Conservation (phyloP, 495 filamentous ascomycete genomes). For the Penicillium samsonianum region DNA sequence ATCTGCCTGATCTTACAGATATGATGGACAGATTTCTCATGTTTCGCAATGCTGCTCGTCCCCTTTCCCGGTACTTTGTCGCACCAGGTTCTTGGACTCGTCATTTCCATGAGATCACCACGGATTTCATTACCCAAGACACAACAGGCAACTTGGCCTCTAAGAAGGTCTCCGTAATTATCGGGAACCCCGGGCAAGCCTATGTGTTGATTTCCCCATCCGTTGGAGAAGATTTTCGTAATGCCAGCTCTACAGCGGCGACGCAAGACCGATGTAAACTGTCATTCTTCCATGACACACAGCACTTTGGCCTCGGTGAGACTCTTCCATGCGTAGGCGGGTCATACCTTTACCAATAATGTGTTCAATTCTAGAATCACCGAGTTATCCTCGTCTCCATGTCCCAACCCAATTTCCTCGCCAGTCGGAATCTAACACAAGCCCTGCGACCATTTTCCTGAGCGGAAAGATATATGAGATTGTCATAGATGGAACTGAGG, state of each 20-base stretch:
- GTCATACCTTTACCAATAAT: too few relatives aligned
- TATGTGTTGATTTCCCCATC: conserved; percentile 34
- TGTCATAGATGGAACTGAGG: conserved; percentile 32
- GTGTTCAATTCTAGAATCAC: conserved; percentile 19
- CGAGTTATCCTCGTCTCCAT: conserved; percentile 37
- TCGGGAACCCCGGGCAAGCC: conserved; percentile 32
- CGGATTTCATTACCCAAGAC: conserved; percentile 32
- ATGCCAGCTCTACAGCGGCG: conserved; percentile 28
- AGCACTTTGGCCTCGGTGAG: conserved; percentile 34
- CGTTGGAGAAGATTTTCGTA: conserved; percentile 30
- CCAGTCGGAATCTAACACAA: conserved; percentile 33
- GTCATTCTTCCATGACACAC: conserved; percentile 36
- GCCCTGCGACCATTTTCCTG: conserved; percentile 36
- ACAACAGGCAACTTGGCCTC: conserved; percentile 26
- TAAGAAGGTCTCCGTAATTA: conserved; percentile 28
- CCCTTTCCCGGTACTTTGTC: conserved; percentile 10
- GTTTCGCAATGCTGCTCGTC: conserved; percentile 23
- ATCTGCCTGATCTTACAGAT: too few relatives aligned
- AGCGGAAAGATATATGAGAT: conserved; percentile 36
- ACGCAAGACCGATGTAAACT: conserved; percentile 34
- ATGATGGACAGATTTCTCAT: conserved; percentile 8
- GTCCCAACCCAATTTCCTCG: conserved; percentile 28
- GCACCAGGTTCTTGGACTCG: conserved; percentile 18
- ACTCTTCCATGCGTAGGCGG: too few relatives aligned
- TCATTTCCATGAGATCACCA: conserved; percentile 31